Percentiles rank a stretch among this genome's conserved stretches.
phyloP scores from a whole-genome alignment of 129 eudicot species.

The Silybum marianum region DNA sequence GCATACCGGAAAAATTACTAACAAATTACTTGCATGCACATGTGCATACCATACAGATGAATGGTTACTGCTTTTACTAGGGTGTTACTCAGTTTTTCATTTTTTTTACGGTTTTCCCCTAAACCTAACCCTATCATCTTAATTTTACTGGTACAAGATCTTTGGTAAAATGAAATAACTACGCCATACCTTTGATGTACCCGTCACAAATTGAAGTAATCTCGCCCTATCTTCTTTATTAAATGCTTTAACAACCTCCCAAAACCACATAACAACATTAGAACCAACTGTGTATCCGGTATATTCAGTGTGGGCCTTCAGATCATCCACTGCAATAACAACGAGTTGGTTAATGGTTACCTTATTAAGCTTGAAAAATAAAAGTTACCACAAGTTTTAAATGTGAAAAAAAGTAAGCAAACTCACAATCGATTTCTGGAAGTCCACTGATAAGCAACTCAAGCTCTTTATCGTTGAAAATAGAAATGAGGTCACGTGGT shows the following conservation, averaged over 20 bases:
- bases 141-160: background rate
- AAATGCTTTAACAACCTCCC: conserved; percentile 91
- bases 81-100: no score
- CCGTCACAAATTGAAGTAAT: conserved; percentile 93
- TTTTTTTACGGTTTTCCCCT: no score
- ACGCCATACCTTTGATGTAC: conserved; percentile 89
- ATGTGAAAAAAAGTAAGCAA: background rate
- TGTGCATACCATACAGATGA: no score
- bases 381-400: background rate
- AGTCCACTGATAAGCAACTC: conserved; percentile 96
- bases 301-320: conserved; percentile 92
- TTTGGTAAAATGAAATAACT: background rate
- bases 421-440: conserved; percentile 97
- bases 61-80: no score
- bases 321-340: conserved; percentile 78
- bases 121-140: no score
- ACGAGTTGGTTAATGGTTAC: conserved; percentile 10
- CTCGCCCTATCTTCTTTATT: conserved; percentile 95
- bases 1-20: no score
- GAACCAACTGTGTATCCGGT: conserved; percentile 88
- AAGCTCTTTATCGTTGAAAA: conserved; percentile 96
- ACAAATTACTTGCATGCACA: no score
- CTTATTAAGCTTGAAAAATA: background rate
- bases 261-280: conserved; percentile 82
- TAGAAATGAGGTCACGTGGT: conserved; percentile 83